These are phyloP conservation scores for Apiotrichum porosum DNA, from an alignment of 1,284 basidiomycete genomes.

Conservation along the genomic window DNA sequence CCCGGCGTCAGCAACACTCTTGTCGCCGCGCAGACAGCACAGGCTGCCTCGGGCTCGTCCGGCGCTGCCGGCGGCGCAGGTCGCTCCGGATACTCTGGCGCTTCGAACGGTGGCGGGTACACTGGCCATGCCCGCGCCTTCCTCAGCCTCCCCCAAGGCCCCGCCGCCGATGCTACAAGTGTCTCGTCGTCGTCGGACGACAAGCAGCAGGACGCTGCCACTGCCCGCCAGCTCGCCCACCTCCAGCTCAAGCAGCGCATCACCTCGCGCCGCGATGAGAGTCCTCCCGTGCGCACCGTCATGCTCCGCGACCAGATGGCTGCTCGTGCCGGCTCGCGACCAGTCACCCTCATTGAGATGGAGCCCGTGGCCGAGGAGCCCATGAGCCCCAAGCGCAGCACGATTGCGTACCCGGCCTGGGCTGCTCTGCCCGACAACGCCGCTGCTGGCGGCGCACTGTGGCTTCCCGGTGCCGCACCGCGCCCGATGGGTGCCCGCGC, in stretches of 20 bases:
- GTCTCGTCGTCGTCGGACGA: constrained; percentile 24
- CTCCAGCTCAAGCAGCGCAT: constrained; percentile 16
- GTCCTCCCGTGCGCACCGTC: constrained; percentile 8
- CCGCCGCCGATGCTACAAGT: constrained; percentile 26
- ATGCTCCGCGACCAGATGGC: constrained; percentile 11
- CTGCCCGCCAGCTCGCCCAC: constrained; percentile 11
- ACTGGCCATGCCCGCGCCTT: constrained; percentile 45
- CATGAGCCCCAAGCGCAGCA: not conserved
- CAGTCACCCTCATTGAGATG: constrained; percentile 23
- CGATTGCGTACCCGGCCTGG: constrained; percentile 18
- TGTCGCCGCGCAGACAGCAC: constrained; percentile 22
- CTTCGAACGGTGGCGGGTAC: constrained; percentile 34
- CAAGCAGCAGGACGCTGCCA: constrained; percentile 8
- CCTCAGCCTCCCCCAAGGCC: constrained; percentile 34
- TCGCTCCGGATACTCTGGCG: constrained; percentile 34
- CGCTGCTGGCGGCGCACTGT: constrained; percentile 11
- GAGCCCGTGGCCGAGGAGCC: constrained; percentile 6
- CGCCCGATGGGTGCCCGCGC: constrained; percentile 18
- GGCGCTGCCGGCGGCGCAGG: constrained; percentile 31
- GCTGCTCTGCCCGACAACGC: constrained; percentile 12
- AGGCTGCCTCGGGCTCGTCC: constrained; percentile 15
- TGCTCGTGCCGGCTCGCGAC: constrained; percentile 22
- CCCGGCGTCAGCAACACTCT: constrained; percentile 21
- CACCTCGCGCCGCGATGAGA: constrained; percentile 6
- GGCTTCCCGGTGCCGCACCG: constrained; percentile 13